Base-by-base conservation (phyloP, 2,329 filamentous ascomycete species). In the Scedosporium boydii region DNA sequence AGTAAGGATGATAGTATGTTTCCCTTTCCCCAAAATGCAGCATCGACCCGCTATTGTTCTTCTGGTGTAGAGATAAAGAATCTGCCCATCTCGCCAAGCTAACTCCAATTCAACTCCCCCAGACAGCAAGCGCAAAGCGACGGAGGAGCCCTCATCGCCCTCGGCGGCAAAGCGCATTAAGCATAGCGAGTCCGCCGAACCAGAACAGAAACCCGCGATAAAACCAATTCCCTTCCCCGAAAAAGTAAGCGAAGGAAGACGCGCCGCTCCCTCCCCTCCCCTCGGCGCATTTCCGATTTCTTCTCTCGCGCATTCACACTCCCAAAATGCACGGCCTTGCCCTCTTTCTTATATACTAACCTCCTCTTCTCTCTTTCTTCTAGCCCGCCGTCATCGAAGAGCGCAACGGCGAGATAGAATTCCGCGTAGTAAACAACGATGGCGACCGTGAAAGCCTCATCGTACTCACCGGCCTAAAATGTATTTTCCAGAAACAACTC, bases 351-450 rank as follows among this genome's bases (percentile, higher is more conserved):
- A 10, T n/a, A 10, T 48, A 48, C 44, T 48, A 48, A 48, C 21
- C 6, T n/a, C 23, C 2, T 18, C 7, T 55, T 12, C 16, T 18
- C 14, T n/a, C 21, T 12, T 55, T 23, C 34, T 55, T 42, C 12
- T 55, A 91, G 87, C 90, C 91, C 5, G 93, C 93, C 7, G 93
- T 96, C 4, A 82, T 96, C 66, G 95, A 99, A 77, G 95, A 99
- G 76, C 89, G 92, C 69, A 90, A 88, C 71, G 92, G 93, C 70
- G 91, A 96, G 67, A 98, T 99, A 68, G 92, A 98, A 74, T 98
- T 98, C 74, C 88, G 93, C 58, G 95, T 98, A 6, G 95, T 99
- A 70, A 98, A 98, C 80, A 99, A 99, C 72, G 95, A 99, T 71
- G 89, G 90, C 69, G 82, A 87, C 44, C 85, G 89, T 66, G 91